Evolutionary conservation across 495 filamentous ascomycete genomes (phyloP), one percentile per base, ranked within the genome.

Genomic region (Sabuloglossum arenarium): DNA sequence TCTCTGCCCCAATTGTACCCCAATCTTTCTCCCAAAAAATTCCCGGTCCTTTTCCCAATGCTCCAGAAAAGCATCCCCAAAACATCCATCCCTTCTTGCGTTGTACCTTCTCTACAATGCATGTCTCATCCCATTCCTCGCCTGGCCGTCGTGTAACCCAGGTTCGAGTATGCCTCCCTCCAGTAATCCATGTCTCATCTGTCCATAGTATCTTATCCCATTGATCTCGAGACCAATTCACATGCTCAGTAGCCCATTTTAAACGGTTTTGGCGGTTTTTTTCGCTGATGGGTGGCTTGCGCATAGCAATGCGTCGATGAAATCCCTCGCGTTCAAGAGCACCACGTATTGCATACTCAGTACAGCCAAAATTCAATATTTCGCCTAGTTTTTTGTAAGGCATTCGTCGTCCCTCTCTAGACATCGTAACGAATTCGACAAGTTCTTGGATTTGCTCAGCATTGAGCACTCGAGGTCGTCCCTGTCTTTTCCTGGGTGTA

Each of bases 21-120:
- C 47, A 62, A 29, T 62, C 56, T 58, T 62, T 66, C 58, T 63
- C 61, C 61, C 42, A 64, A 58, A 63, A 64, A 24, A 64, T 34
- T 43, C 42, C 30, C 3, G 58, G 61, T 0, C 60, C 60, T 56
- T 65, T 58, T 49, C 11, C 43, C 11, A 37, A 30, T 49, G 10
- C 23, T 25, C 56, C 54, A 19, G 30, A 32, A 39, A 66, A 62
- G 46, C 56, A 61, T 27, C 54, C 64, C 60, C 46, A 65, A 61
- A 66, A 65, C 50, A 65, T 65, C 60, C 54, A 62, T 0, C 63
- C 61, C 9, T 39, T 46, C 21, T 61, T 61, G 30, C 50, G 59
- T 49, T 52, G 51, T 27, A 58, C 28, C 27, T 56, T 60, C 24
- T 59, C 57, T 3, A 63, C 45, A 16, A 64, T 50, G 55, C 53